Base-by-base conservation (phyloP, 2,329 filamentous ascomycete genomes). In the Calonectria hawksworthii region DNA sequence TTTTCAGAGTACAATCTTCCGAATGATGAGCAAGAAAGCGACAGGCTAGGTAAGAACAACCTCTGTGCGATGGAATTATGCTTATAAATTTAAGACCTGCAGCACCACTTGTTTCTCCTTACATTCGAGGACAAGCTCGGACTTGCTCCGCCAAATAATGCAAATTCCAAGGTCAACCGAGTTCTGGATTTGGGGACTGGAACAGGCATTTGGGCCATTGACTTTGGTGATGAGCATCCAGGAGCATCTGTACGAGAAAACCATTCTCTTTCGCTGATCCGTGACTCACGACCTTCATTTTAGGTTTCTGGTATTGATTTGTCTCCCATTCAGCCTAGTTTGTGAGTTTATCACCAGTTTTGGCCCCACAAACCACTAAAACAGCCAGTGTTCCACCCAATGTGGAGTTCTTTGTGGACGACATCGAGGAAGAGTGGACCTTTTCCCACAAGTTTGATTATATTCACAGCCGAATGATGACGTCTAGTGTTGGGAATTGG, bases 381-480 rank as follows among this genome's bases (percentile, higher is more conserved):
- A 63, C 16, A 30, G 18, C 7, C 10, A 73, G 71, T 36, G 54
- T 73, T 10, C 54, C 71, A 4, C 56, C 65, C 14, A 73, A 73
- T 38, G 65, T 73, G 34, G 41, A 65, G 16, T 69, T 73, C n/a
- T 44, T 64, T 36, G 41, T 73, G 34, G 71, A 69, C 10, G 71
- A 73, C 11, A 68, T 73, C 16, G 71, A 73, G 6, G 71, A 73
- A n/a, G 54, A 61, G 21, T 73, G 71, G 66, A 41, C 32, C 10
- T 73, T 47, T 63, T n/a, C 32, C 2, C 7, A 34, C 2, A 56
- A n/a, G 10, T 73, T 73, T 34, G 59, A 66, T 23, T 73, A 73
- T 11, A 69, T 65, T 21, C 54, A 68, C 16, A 65, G 65, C 28
- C 34, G 71, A 64, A 73, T 69, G 54, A 73, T 73, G 66, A 73